A percentile compares a stretch with the other conserved stretches of the same genome.
phyloP scores from a whole-genome alignment of 177 flowering plant species.

The Vitis hybrid region DNA sequence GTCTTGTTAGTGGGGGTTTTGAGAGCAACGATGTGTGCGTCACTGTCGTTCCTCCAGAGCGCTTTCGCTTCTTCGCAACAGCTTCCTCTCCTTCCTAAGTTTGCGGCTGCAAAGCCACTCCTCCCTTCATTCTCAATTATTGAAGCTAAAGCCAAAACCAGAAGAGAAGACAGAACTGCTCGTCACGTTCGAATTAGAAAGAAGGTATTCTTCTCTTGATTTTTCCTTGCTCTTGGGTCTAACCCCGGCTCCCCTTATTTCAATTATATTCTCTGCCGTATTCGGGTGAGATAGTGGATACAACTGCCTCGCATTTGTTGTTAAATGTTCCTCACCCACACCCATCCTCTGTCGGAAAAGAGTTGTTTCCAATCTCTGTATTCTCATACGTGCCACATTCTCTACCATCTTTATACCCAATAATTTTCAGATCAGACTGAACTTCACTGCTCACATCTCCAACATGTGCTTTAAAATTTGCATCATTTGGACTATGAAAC shows the following conservation, averaged over 20 bases:
- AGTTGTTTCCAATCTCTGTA: too few species aligned
- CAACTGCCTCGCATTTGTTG: neutral
- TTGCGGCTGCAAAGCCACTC: neutral
- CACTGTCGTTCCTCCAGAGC: constrained; percentile 23
- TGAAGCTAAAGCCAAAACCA: constrained; percentile 45
- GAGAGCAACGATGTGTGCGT: constrained; percentile 13
- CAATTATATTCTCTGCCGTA: neutral
- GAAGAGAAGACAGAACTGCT: constrained; percentile 63
- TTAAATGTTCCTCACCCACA: too few species aligned
- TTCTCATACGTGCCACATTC: too few species aligned
- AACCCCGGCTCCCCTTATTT: neutral
- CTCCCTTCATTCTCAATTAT: constrained; percentile 11
- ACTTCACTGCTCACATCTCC: too few species aligned
- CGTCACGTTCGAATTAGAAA: constrained; percentile 79
- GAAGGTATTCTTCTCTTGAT: constrained; percentile 47
- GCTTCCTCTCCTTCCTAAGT: constrained; percentile 11
- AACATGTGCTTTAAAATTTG: too few species aligned
- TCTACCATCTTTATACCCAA: too few species aligned
- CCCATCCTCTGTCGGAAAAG: too few species aligned
- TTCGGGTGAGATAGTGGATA: neutral
- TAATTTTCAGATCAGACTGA: too few species aligned
- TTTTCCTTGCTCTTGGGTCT: neutral
- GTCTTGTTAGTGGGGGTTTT: too few species aligned
- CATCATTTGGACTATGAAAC: too few species aligned
- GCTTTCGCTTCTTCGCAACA: constrained; percentile 22